Percentiles rank a stretch among this genome's conserved stretches.
Conservation (phyloP, 2,329 filamentous ascomycete species). For the Colletotrichum zoysiae region DNA sequence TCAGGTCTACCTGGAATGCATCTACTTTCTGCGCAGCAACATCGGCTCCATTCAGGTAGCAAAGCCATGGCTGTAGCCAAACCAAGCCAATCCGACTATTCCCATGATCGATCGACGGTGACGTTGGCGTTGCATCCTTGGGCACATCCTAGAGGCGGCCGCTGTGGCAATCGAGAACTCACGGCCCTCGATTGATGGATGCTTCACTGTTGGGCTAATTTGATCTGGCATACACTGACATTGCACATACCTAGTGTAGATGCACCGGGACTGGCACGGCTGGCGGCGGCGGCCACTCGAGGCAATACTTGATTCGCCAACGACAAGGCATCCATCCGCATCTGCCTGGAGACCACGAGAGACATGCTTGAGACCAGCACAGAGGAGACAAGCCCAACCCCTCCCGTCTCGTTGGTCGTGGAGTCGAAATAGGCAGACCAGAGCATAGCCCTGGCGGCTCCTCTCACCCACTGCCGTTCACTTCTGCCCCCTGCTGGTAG, state of each 20-base stretch:
- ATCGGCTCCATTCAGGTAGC: background rate
- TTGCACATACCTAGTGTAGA: background rate
- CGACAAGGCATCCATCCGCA: conserved; percentile 18
- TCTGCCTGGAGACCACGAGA: conserved; percentile 31
- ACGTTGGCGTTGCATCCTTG: background rate
- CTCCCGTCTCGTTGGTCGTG: conserved; percentile 2
- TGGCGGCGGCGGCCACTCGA: conserved; percentile 1
- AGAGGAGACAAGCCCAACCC: conserved; percentile 18
- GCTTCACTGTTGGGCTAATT: background rate
- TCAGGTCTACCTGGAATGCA: background rate
- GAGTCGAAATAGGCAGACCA: conserved; percentile 20
- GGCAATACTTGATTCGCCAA: conserved; percentile 18
- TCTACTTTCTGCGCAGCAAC: background rate
- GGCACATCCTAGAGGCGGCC: background rate
- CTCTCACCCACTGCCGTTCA: conserved; percentile 15
- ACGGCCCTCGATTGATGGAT: background rate
- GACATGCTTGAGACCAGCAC: conserved; percentile 14
- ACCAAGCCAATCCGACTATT: conserved; percentile 8
- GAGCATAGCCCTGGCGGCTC: conserved; percentile 34
- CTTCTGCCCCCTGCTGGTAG: background rate
- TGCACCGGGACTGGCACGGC: background rate
- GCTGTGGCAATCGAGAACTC: background rate
- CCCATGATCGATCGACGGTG: conserved; percentile 5
- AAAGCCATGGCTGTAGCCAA: conserved; percentile 5
- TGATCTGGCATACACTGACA: conserved; percentile 13